Base-by-base conservation (phyloP, 306 rosid species). In the Vigna trinervia region DNA sequence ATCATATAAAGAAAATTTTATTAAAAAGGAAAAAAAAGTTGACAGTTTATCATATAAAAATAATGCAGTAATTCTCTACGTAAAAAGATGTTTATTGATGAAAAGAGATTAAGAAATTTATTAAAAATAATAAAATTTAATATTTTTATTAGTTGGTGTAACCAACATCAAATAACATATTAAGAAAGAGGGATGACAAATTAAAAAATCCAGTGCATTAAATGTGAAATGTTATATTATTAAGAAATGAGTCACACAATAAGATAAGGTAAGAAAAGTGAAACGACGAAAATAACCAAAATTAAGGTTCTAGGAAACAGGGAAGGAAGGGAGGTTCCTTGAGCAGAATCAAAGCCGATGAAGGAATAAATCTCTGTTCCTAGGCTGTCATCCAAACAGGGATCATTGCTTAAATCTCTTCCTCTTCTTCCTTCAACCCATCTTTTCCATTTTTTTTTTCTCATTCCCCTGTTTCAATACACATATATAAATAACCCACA, bases 281-380 rank as follows among this genome's bases (percentile, higher is more conserved):
- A 53, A 77, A 2, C 34, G 54, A 64, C 85, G 15, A 7, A 65
- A 1, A 65, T 8, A 19, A 47, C 74, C 63, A 23, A 20, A 6
- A 54, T 23, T 30, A 78, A 74, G 34, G 34, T 84, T 91, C 91
- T 53, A 28, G 83, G 98, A 90, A 94, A 81, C 78, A 71, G 78
- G 66, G 84, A 19, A 80, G 91, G 85, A 87, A 80, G 52, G 77
- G 85, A 89, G 71, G 74, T 73, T 78, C 58, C 74, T 56, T 73
- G 10, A 6, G 56, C 78, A 76, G 88, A 82, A 88, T 86, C 87
- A 84, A 79, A 73, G 87, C 73, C 76, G 88, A 84, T 86, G 88
- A 80, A 66, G 80, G 69, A 80, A 78, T 80, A 84, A 80, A 67
- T 68, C 34, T 20, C 71, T 85, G 88, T 90, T 82, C 67, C 83